Evolutionary conservation across 1,139 yeast genomes (phyloP).

Genomic region (Debaryomyces udenii): DNA sequence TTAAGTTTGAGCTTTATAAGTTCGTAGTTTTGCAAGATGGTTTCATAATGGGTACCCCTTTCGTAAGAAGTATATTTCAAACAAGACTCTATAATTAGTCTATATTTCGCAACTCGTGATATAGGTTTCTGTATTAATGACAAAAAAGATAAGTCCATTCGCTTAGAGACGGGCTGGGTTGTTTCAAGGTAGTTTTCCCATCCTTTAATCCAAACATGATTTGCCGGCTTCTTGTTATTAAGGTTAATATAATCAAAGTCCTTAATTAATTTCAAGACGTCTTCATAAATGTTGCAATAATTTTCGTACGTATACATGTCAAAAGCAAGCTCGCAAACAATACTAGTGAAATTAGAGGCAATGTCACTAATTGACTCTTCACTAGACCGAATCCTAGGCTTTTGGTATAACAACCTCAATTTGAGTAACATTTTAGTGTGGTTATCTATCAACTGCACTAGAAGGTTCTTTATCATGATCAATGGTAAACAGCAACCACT

Average conservation of each 20-base stretch:
- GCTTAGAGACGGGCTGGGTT: slow-evolving; percentile 35
- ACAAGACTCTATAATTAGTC: slow-evolving; percentile 46
- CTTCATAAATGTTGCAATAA: slow-evolving; percentile 45
- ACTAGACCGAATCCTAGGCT: neutral
- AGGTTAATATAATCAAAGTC: slow-evolving; percentile 10
- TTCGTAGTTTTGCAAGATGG: neutral
- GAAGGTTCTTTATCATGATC: slow-evolving; percentile 21
- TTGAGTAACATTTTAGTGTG: slow-evolving; percentile 28
- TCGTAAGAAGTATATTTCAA: slow-evolving; percentile 15
- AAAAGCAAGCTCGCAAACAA: slow-evolving; percentile 16
- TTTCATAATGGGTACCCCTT: neutral
- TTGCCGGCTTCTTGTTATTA: slow-evolving; percentile 12
- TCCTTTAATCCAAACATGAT: slow-evolving; percentile 30
- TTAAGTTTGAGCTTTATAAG: slow-evolving; percentile 6
- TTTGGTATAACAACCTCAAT: slow-evolving; percentile 13
- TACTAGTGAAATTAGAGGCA: slow-evolving; percentile 11
- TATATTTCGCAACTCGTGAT: slow-evolving; percentile 53
- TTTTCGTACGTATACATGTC: slow-evolving; percentile 35
- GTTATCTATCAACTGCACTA: slow-evolving; percentile 25
- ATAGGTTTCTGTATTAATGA: slow-evolving; percentile 60
- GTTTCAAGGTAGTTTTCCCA: slow-evolving; percentile 46
- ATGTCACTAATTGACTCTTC: slow-evolving; percentile 3
- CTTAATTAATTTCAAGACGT: slow-evolving; percentile 38
- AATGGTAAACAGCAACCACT: slow-evolving; percentile 32
- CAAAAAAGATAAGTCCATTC: slow-evolving; percentile 48